Evolutionary conservation across 2,329 filamentous ascomycete species (phyloP), one percentile per base, ranked within the genome.

Genomic region (Dactylellina sp.): DNA sequence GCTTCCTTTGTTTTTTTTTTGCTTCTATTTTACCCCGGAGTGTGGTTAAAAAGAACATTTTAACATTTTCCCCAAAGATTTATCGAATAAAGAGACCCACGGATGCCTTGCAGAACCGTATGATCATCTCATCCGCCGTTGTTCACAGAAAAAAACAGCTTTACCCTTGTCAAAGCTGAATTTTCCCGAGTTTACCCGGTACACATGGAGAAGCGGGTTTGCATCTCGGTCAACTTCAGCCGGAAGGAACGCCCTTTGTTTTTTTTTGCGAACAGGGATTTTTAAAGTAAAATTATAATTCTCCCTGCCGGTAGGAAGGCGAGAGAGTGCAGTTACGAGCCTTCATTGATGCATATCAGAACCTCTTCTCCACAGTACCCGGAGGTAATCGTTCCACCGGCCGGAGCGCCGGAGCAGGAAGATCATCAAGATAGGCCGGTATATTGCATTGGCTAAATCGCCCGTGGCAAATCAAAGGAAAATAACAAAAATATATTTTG

Each of bases 111-210:
- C 55, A 70, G 49, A 55, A 57, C 56, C 65, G 32, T 64, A 59
- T 71, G 50, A 55, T 59, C 50, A 35, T 63, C 68, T 59, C 68
- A 57, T 65, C 60, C 44, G 46, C 28, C 28, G 28, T 32, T 9
- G 28, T 32, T 32, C 28, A 32, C 28, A 32, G 9, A 32, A 55
- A 59, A 60, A 68, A 68, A 68, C 59, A 55, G 39, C 68, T 46
- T 39, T 65, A 35, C 28, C 52, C 60, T 46, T 72, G 68, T 65
- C 59, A 65, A 72, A 72, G 53, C 60, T 72, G 68, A 57, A 65
- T 72, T 72, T 60, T 72, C 68, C 68, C 68, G 68, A 32, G 46
- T 72, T 72, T 72, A 72, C 65, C 68, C 68, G 60, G 68, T 35
- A 60, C 63, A 35, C 28, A 44, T 64, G 44, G 37, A 72, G 50